Base-by-base conservation (phyloP, 2,329 filamentous ascomycete species). In the Sarocladiaceae sp. region DNA sequence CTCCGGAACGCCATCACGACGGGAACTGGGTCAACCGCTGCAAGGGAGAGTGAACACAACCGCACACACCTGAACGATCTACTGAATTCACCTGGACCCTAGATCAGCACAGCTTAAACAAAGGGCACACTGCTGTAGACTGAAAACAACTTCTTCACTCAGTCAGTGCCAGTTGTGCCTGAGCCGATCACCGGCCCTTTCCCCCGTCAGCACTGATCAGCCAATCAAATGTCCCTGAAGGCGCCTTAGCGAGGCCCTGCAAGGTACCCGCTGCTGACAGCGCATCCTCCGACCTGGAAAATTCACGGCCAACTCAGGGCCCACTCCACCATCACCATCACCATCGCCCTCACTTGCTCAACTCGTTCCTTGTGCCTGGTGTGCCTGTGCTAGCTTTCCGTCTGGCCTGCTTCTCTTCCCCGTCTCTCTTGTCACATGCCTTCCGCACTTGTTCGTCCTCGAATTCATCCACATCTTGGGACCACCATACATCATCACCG, bases 241-340 rank as follows among this genome's bases (percentile, higher is more conserved):
- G 15, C 17, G 10, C 37, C 22, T 26, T 44, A n/a, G 40, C 23
- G 40, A n/a, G n/a, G n/a, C n/a, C n/a, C n/a, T 44, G 40, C 23
- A 44, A 44, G 40, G 40, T 44, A 44, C 40, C 40, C 40, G 40
- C 12, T 26, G 22, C 40, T 26, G 17, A 22, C 40, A 22, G 18
- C 40, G 6, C 40, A 44, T 22, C 10, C 37, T n/a, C n/a, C n/a
- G n/a, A n/a, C n/a, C n/a, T n/a, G n/a, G n/a, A n/a, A n/a, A n/a
- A n/a, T n/a, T n/a, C n/a, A n/a, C n/a, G n/a, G n/a, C n/a, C n/a
- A 17, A 40, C 37, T 17, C 33, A 36, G 8, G 33, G 20, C 37
- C 37, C 37, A 40, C 37, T 22, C 37, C 37, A 40, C 37, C 37
- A 40, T 37, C 35, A 37, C 35, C n/a, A 11, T 37, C 35, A 37